A percentile compares a stretch with the other conserved stretches of the same genome.
These are phyloP conservation scores for Claviceps quebecensis DNA, from an alignment of 2,329 filamentous ascomycete species.

Conservation along the genomic window DNA sequence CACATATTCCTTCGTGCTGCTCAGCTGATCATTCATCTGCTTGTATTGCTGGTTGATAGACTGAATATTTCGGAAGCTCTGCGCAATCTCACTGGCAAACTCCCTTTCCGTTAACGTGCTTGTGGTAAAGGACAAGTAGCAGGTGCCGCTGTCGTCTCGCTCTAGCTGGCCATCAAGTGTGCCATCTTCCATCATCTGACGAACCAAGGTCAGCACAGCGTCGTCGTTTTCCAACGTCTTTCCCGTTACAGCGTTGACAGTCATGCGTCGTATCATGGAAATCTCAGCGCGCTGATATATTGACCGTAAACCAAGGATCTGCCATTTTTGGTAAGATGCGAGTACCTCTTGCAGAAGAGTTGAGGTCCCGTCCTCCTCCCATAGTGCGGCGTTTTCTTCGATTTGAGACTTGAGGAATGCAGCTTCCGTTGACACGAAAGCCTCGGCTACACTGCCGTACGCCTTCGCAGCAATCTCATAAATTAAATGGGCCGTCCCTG, in stretches of 20 bases:
- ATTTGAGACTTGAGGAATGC: slow-evolving; percentile 49
- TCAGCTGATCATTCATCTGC: slow-evolving; percentile 39
- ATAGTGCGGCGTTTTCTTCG: slow-evolving; percentile 41
- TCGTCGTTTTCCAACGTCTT: slow-evolving; percentile 25
- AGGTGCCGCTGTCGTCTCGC: slow-evolving; percentile 24
- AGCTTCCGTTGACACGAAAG: slow-evolving; percentile 46
- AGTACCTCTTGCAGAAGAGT: slow-evolving; percentile 58
- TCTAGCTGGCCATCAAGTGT: slow-evolving; percentile 41
- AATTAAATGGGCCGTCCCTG: slow-evolving; percentile 35
- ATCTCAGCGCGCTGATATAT: slow-evolving; percentile 53
- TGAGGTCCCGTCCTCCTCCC: slow-evolving; percentile 58
- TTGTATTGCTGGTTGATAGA: slow-evolving; percentile 33
- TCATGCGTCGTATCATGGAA: slow-evolving; percentile 34
- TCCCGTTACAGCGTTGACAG: slow-evolving; percentile 41
- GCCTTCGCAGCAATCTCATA: slow-evolving; percentile 48
- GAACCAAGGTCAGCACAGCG: slow-evolving; percentile 32
- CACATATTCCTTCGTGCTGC: slow-evolving; percentile 42
- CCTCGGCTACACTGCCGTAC: slow-evolving; percentile 55
- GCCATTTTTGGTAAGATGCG: slow-evolving; percentile 58
- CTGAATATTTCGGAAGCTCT: slow-evolving; percentile 27
- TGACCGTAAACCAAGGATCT: slow-evolving; percentile 57
- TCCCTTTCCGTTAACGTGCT: slow-evolving; percentile 33
- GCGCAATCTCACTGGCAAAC: slow-evolving; percentile 33
- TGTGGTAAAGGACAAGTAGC: slow-evolving; percentile 36
- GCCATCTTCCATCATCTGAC: slow-evolving; percentile 39